phyloP scores from a whole-genome alignment of 768 basidiomycete species.

The Rhizopogon vinicolor region DNA sequence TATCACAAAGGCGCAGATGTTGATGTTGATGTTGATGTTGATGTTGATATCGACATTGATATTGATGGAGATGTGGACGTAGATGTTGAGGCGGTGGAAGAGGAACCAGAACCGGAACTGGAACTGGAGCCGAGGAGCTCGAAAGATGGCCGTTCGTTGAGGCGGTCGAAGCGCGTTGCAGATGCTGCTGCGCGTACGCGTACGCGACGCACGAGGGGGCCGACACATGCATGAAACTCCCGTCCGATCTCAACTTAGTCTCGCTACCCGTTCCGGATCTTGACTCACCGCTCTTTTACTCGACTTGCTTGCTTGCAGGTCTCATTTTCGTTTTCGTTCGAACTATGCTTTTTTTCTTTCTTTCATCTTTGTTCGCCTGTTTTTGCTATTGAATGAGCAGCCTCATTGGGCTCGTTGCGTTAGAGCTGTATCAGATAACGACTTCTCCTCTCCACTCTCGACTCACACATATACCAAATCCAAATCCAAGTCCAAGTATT shows the following conservation, averaged over 20 bases:
- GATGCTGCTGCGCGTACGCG: constrained; percentile 50
- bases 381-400: neutral
- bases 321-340: constrained; percentile 1
- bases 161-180: constrained; percentile 66
- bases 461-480: constrained; percentile 1
- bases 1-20: neutral
- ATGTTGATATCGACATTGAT: neutral
- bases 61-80: constrained; percentile 5
- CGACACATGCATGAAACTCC: constrained; percentile 19
- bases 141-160: constrained; percentile 7
- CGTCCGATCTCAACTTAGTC: neutral
- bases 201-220: constrained; percentile 26
- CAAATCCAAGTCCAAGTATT: too few species aligned
- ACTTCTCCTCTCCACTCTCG: constrained; percentile 8
- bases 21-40: neutral
- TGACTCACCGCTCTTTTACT: neutral
- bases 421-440: constrained; percentile 2
- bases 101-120: neutral
- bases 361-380: constrained; percentile 17
- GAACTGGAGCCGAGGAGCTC: neutral
- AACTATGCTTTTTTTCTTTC: constrained; percentile 11
- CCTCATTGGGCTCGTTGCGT: neutral
- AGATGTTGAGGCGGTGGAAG: constrained; percentile 3
- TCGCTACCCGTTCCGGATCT: too few species aligned
- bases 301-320: neutral